Evolutionary conservation across 257 asterid species (phyloP).

Genomic region (Solanum appendiculatum): DNA sequence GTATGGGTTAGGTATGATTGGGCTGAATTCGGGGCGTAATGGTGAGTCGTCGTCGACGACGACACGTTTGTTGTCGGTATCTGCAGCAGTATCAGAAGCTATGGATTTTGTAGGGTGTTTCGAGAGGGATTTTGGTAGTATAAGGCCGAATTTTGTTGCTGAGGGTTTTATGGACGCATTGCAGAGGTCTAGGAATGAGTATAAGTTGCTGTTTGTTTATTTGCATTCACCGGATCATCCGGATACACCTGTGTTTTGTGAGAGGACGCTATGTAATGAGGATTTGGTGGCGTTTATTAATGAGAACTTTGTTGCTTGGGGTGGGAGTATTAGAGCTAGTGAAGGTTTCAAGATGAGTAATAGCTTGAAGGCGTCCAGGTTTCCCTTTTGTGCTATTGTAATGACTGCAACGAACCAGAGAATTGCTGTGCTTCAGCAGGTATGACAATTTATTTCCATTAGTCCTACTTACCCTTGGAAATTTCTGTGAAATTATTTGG

Average conservation of each 20-base stretch:
- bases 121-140: constrained; percentile 62
- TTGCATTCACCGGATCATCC: constrained; percentile 97
- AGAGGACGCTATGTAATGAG: constrained; percentile 63
- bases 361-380: constrained; percentile 94
- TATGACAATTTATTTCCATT: not conserved
- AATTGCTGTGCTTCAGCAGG: constrained; percentile 97
- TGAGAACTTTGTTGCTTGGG: constrained; percentile 94
- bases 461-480: not conserved
- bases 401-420: constrained; percentile 96
- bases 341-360: constrained; percentile 99
- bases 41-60: constrained; percentile 14
- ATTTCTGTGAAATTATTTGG: not conserved
- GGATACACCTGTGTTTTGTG: constrained; percentile 69
- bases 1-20: constrained; percentile 63
- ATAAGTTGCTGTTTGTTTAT: constrained; percentile 81
- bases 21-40: constrained; percentile 29
- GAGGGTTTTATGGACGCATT: constrained; percentile 93
- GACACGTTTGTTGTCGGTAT: constrained; percentile 45
- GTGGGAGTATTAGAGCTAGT: constrained; percentile 89
- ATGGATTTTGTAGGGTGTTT: constrained; percentile 53
- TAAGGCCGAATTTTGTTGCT: constrained; percentile 55
- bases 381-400: constrained; percentile 88
- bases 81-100: constrained; percentile 66
- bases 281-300: constrained; percentile 57
- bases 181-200: constrained; percentile 85